Evolutionary conservation across 139 green algal genomes (phyloP).

Genomic region (Yamagishiella unicocca): DNA sequence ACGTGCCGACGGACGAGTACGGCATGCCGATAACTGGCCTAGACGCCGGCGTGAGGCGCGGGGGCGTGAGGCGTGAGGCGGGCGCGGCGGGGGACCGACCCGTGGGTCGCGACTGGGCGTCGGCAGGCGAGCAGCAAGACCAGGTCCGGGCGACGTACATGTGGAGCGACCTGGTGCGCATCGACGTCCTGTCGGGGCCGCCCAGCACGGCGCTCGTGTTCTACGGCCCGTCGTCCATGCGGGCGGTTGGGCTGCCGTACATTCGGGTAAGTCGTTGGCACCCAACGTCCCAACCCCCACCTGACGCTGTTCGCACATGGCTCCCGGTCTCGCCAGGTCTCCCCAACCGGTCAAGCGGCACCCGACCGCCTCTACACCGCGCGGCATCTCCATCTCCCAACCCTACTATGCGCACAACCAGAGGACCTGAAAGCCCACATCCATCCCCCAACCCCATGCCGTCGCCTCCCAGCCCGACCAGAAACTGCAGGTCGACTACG

Average conservation of each 20-base stretch:
- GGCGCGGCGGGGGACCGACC: neutral
- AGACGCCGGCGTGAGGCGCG: neutral
- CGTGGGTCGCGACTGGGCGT: neutral
- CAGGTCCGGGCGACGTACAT: constrained; percentile 63
- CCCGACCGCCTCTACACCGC: too few species aligned
- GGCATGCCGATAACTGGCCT: constrained; percentile 28
- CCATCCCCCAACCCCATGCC: too few species aligned
- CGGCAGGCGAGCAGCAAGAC: neutral
- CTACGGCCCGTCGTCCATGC: constrained; percentile 61
- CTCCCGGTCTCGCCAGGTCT: too few species aligned
- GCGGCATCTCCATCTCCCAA: too few species aligned
- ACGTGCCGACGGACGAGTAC: constrained; percentile 16
- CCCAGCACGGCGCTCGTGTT: constrained; percentile 69
- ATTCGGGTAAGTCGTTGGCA: constrained; percentile 6
- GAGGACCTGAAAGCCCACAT: too few species aligned
- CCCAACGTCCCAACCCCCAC: too few species aligned
- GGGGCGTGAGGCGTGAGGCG: neutral
- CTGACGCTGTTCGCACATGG: too few species aligned
- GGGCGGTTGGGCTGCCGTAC: constrained; percentile 46
- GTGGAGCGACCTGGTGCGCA: constrained; percentile 80
- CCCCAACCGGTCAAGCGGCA: too few species aligned
- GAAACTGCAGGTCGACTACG: constrained; percentile 28
- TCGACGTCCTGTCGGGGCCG: constrained; percentile 81
- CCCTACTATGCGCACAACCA: too few species aligned
- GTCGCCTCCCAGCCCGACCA: constrained; percentile 7